Evolutionary conservation across 345 rosid species (phyloP), one percentile per base, ranked within the genome.

Genomic region (Nasturtium officinale): DNA sequence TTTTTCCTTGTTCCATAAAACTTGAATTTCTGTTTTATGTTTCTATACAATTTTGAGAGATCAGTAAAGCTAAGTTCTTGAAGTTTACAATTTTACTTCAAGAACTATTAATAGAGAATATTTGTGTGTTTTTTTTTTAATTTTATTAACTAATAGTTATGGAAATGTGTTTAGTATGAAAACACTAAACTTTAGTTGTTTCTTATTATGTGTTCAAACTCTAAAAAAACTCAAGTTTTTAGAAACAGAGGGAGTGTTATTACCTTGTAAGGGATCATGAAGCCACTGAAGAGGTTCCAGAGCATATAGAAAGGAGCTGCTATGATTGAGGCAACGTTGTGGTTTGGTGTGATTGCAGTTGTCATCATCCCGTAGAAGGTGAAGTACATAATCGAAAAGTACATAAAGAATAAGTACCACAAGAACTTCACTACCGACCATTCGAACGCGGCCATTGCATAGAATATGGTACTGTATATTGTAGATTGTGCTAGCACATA

Each of bases 271-370:
- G 97, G 86, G 79, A 95, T 95, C 98, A 90, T 90, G 69, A 91
- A 95, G 77, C 99, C 96, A 2, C 98, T 87, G 83, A 95, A 95
- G 80, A 95, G 94, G 84, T 95, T 91, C 99, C 99, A 95, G n/a
- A 91, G 90, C 99, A 91, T 95, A 70, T 95, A 91, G 77, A 85
- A 90, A 1, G 99, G 99, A 1, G 97, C 99, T 48, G 99, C 86
- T 16, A 95, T 80, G 48, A 95, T 90, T 9, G 98, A 69, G 37
- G 97, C 99, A 47, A 95, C 96, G 6, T 91, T 87, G 79, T 95
- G 98, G 76, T 95, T 95, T 38, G 99, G 99, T 7, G 99, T 95
- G 80, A 95, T 61, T 2, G 99, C 96, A 5, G 99, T 91, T 0
- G 92, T 95, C 99, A 95, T 91, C 98, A 95, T 95, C 51, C 99